Conservation (phyloP, 805 yeast species). For the Hagleromyces aurorensis region DNA sequence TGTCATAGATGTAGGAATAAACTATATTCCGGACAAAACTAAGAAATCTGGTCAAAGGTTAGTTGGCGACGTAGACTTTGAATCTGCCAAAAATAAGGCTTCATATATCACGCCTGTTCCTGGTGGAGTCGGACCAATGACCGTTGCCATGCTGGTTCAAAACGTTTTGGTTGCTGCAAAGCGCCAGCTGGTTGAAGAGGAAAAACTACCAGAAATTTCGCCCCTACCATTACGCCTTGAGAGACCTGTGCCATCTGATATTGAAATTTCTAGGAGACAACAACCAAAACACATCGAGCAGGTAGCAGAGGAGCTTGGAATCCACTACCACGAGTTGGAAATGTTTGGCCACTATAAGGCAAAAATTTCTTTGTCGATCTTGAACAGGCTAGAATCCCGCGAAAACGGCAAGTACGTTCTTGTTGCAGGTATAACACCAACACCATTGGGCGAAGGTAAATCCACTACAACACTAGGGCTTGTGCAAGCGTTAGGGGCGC, state of each 20-base stretch:
- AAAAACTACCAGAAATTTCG: slow-evolving; percentile 40
- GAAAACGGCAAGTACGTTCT: slow-evolving; percentile 80
- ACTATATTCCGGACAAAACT: slow-evolving; percentile 68
- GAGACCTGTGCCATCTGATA: slow-evolving; percentile 83
- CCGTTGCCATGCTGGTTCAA: slow-evolving; percentile 88
- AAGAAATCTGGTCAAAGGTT: slow-evolving; percentile 72
- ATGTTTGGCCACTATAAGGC: slow-evolving; percentile 87
- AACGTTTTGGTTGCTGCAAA: slow-evolving; percentile 80
- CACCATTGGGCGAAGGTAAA: slow-evolving; percentile 97
- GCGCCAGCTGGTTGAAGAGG: slow-evolving; percentile 35
- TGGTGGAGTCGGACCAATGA: slow-evolving; percentile 99
- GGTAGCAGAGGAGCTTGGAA: slow-evolving; percentile 78
- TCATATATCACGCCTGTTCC: slow-evolving; percentile 90
- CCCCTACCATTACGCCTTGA: slow-evolving; percentile 49
- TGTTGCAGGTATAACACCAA: slow-evolving; percentile 97
- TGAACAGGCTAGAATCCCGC: slow-evolving; percentile 55
- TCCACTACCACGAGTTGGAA: slow-evolving; percentile 71
- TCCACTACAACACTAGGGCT: slow-evolving; percentile 93
- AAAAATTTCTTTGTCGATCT: slow-evolving; percentile 63
- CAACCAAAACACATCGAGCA: slow-evolving; percentile 71
- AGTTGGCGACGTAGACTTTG: slow-evolving; percentile 94
- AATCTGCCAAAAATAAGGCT: slow-evolving; percentile 50
- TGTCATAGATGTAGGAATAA: slow-evolving; percentile 92
- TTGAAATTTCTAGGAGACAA: slow-evolving; percentile 83
- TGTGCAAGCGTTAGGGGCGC: slow-evolving; percentile 95